Percentiles rank a stretch among this genome's conserved stretches.
phyloP scores from a whole-genome alignment of 768 basidiomycete genomes.

The Leccinum olivaceopallidum region DNA sequence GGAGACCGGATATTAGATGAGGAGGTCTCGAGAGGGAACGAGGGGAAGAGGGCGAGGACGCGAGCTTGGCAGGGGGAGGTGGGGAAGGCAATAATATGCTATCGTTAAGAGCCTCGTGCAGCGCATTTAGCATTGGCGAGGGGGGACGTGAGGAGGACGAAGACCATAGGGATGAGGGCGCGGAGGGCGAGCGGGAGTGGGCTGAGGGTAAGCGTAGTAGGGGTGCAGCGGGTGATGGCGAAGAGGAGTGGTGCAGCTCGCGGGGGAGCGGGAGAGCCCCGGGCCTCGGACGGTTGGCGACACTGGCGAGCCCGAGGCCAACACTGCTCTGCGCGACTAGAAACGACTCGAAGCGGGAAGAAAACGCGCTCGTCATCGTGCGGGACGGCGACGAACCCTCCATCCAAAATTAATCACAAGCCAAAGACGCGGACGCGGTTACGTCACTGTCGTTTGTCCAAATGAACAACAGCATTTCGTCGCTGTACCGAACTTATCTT shows the following conservation, averaged over 20 bases:
- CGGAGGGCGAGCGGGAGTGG: neutral
- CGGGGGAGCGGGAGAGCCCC: conserved; percentile 15
- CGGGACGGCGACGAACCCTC: conserved; percentile 14
- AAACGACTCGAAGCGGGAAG: conserved; percentile 5
- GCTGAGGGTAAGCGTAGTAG: conserved; percentile 19
- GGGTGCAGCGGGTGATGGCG: conserved; percentile 11
- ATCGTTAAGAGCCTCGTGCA: conserved; percentile 49
- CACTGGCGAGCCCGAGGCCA: neutral
- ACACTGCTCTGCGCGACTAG: neutral
- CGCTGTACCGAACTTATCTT: conserved; percentile 42
- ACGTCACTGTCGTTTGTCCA: conserved; percentile 3
- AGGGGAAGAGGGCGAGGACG: conserved; percentile 36
- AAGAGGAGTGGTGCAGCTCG: conserved; percentile 13
- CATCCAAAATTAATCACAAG: conserved; percentile 15
- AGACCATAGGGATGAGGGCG: neutral
- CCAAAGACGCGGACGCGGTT: conserved; percentile 1
- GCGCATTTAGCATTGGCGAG: conserved; percentile 40
- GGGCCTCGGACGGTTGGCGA: conserved; percentile 6
- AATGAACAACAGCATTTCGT: conserved; percentile 13
- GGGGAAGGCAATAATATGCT: conserved; percentile 35
- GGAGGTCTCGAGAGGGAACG: conserved; percentile 43
- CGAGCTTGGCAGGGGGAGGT: conserved; percentile 46
- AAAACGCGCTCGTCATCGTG: conserved; percentile 9
- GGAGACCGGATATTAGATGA: conserved; percentile 53
- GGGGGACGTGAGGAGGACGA: conserved; percentile 30